Base-by-base conservation (phyloP, 1,284 basidiomycete genomes). In the Somion occarium region DNA sequence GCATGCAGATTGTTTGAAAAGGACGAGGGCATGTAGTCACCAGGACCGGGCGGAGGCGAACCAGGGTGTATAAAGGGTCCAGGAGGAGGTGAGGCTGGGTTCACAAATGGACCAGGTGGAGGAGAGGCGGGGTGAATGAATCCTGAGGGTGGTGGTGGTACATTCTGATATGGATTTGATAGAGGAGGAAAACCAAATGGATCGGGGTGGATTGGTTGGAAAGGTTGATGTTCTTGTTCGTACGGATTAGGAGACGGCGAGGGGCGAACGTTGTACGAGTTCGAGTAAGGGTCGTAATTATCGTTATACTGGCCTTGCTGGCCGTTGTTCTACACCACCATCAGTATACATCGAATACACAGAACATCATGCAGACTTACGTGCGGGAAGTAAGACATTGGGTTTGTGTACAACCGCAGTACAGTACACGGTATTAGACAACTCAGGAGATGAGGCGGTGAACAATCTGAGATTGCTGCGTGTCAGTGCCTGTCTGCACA, bases 181-280 rank as follows among this genome's bases (percentile, higher is more conserved):
- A 59, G 58, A 5, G 55, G 60, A 44, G 55, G 58, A 46, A 22
- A 56, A 45, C 55, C 56, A 56, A 59, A 66, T 20, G 59, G 65
- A 46, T 66, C 66, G 34, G 47, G 55, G 44, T 59, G 73, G 50
- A 65, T 60, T 46, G 59, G 64, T 53, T 58, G 60, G 48, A 48
- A 66, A 1, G 58, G 1, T 45, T 59, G 65, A 56, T 68, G 70
- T 54, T 67, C 66, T 22, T 65, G 68, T 56, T 69, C 65, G 57
- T 65, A 72, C 23, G 61, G 62, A 38, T 68, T 67, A 1, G 61
- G 63, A n/a, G 60, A 61, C 1, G 59, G 54, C 2, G 54, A 54
- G 18, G 49, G 53, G n/a, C 52, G 54, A 37, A 51, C 53, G 46
- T 64, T 54, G 56, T 61, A 66, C 0, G 61, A 59, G 37, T 65